These are phyloP conservation scores for Ramalina peruviana DNA, from an alignment of 495 filamentous ascomycete species.

Conservation along the genomic window DNA sequence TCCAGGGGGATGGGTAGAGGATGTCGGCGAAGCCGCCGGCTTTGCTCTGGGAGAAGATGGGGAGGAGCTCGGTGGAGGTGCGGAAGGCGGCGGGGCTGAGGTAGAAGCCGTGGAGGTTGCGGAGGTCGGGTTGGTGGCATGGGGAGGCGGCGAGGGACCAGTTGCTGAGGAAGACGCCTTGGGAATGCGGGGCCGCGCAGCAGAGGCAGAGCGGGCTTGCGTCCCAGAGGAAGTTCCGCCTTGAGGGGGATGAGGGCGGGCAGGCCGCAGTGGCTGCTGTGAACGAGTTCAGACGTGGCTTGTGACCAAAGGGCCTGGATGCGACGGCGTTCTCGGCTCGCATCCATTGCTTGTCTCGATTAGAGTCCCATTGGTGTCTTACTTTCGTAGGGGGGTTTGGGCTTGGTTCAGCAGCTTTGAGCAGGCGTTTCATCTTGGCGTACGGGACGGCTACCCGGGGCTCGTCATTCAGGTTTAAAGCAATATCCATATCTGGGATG, in stretches of 20 bases:
- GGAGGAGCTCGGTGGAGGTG: slow-evolving; percentile 47
- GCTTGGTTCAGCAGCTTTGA: slow-evolving; percentile 22
- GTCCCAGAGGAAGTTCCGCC: slow-evolving; percentile 38
- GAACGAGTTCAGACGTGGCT: slow-evolving; percentile 29
- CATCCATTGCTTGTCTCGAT: slow-evolving; percentile 27
- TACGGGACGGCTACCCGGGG: slow-evolving; percentile 63
- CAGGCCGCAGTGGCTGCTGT: slow-evolving; percentile 38
- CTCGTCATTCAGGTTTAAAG: slow-evolving; percentile 66
- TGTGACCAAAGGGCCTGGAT: slow-evolving; percentile 36
- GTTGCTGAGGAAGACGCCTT: slow-evolving; percentile 49
- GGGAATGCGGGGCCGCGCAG: slow-evolving; percentile 52
- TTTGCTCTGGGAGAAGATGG: slow-evolving; percentile 63
- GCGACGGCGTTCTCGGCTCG: slow-evolving; percentile 29
- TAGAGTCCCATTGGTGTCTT: slow-evolving; percentile 22
- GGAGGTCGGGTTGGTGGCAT: slow-evolving; percentile 71
- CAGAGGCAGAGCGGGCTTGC: slow-evolving; percentile 42
- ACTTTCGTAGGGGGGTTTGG: slow-evolving; percentile 14
- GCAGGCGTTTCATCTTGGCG: slow-evolving; percentile 35
- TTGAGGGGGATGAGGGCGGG: slow-evolving; percentile 41
- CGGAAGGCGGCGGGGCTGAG: slow-evolving; percentile 48
- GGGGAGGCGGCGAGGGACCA: slow-evolving; percentile 51
- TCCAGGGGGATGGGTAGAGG: slow-evolving; percentile 34
- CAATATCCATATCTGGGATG: slow-evolving; percentile 68
- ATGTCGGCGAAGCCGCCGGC: slow-evolving; percentile 40
- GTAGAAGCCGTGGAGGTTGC: slow-evolving; percentile 57